These are phyloP conservation scores for Neurospora sp. DNA, from an alignment of 2,329 filamentous ascomycete genomes.

Conservation along the genomic window DNA sequence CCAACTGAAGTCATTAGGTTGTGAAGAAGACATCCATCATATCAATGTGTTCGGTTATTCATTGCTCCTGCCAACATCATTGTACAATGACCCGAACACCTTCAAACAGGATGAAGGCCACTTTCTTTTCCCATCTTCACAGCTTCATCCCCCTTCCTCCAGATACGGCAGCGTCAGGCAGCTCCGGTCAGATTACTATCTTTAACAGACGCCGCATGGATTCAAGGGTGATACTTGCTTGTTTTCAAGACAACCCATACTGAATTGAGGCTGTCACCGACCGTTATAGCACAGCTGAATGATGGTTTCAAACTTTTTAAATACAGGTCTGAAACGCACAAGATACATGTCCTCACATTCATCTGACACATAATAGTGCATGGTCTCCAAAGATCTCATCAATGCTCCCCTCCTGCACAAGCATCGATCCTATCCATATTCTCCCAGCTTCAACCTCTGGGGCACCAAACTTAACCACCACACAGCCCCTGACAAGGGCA, in stretches of 20 bases:
- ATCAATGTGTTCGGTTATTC: neutral
- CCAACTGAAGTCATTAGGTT: neutral
- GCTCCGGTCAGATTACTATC: neutral
- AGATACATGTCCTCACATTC: constrained; percentile 10
- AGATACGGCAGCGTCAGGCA: neutral
- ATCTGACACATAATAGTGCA: constrained; percentile 65
- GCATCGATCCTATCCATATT: constrained; percentile 68
- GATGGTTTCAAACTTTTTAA: neutral
- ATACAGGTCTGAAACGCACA: neutral
- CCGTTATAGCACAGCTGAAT: neutral
- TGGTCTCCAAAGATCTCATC: constrained; percentile 65
- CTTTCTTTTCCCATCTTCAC: neutral
- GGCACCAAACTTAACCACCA: constrained; percentile 86
- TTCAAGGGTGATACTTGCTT: neutral
- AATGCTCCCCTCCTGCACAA: constrained; percentile 65
- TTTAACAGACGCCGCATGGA: neutral
- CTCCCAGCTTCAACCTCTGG: constrained; percentile 70
- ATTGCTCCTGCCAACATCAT: neutral
- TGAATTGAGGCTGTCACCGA: neutral
- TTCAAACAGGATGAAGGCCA: neutral
- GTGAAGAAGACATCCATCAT: neutral
- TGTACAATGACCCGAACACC: neutral
- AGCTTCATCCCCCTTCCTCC: neutral
- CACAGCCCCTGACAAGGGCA: constrained; percentile 68
- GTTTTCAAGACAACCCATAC: neutral